Base-by-base conservation (phyloP, 2,329 filamentous ascomycete genomes). In the Plectosphaerella cucumerina region DNA sequence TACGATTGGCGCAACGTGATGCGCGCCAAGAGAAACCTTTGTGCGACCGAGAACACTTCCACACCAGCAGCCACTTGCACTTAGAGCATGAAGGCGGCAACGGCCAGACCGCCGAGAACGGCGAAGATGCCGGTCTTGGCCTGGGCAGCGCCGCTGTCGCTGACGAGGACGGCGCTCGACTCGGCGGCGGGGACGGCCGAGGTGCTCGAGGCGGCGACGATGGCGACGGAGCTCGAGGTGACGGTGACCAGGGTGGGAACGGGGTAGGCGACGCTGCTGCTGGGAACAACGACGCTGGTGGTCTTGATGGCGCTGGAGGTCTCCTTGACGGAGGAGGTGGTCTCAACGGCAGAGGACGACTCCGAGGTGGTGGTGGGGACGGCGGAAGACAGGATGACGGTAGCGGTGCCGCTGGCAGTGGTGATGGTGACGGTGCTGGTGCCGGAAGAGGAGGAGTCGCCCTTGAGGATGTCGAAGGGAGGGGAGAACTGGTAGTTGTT, bases 401-500 rank as follows among this genome's bases (percentile, higher is more conserved):
- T 67, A 60, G 65, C 65, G 55, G 59, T 56, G 54, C 60, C 63
- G 33, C 60, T 52, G 47, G 60, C 57, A 48, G 59, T 60, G 56
- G 60, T 68, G 44, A 60, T 44, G 54, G 63, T 62, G 53, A 58
- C 51, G 58, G 62, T 64, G 37, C 49, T 41, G 47, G 67, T 55
- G 54, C 58, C 49, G 53, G 54, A 55, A 48, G 56, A 54, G 53
- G 64, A 52, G 50, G 56, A 58, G 56, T 54, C 44, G 57, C 51
- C 45, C 47, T 51, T 51, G 46, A 51, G 59, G 22, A 54, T 60
- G 44, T 54, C 62, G 73, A 86, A 86, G 59, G 80, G 80, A 71
- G 76, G 77, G 51, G 80, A 82, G 75, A 78, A 85, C 75, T 86
- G 81, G 75, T 80, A 82, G 54, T 56, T 53, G 62, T 75, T 67